Base-by-base conservation (phyloP, 176 grass and related monocot genomes). In the Carex pumila region DNA sequence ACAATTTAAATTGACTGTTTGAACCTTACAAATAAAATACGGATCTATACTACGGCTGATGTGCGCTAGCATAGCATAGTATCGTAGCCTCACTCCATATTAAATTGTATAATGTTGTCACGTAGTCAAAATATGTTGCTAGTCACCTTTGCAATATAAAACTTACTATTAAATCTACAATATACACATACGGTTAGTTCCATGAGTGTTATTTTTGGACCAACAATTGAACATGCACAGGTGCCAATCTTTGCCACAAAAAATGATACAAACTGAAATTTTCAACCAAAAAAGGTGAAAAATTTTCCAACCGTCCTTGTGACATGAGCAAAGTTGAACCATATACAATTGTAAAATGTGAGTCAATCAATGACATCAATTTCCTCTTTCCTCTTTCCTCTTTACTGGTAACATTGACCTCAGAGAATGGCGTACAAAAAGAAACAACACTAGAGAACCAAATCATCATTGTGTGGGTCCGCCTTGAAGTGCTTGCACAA, bases 401-500 rank as follows among this genome's bases (percentile, higher is more conserved):
- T 36, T 36, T 53, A 55, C 5, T 53, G 5, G 22, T 55, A 30
- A 55, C 72, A 29, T 76, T 21, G 69, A 21, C 12, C 63, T 56
- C 1, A 53, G n/a, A 57, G 50, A 71, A 84, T 30, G 12, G 43
- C 5, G 13, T 66, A 31, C 19, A 83, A 84, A 59, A 58, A 32
- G 12, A 54, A 71, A 54, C 12, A 79, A 15, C 2, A 61, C 4
- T 36, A 85, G 18, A 79, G 2, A 64, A 64, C 2, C 17, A 66
- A 50, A 34, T 3, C 58, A 30, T 89, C 13, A 43, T 88, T 63
- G 88, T 53, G 55, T 47, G 21, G 88, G 65, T 83, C 92, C 83
- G 60, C 92, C 92, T 88, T 89, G 86, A 85, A 98, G 86, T 80
- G 85, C 89, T 85, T 87, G 88, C 34, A 90, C 89, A 75, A 93